Evolutionary conservation across 768 basidiomycete genomes (phyloP).

Genomic region (Cyclocybe cylindracea): DNA sequence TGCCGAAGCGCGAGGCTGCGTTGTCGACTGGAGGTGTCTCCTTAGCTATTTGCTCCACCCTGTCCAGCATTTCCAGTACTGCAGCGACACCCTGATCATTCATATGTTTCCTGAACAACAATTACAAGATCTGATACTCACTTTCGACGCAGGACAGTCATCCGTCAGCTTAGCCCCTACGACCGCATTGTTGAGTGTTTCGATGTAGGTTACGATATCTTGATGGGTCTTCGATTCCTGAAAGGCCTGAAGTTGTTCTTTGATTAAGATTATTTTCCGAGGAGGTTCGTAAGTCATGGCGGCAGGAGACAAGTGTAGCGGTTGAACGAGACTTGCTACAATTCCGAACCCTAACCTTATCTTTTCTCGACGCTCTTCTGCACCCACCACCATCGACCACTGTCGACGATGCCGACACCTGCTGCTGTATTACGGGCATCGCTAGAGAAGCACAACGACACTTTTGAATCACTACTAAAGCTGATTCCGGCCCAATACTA

Average conservation of each 20-base stretch:
- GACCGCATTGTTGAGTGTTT: constrained; percentile 73
- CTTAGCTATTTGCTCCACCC: constrained; percentile 64
- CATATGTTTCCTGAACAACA: constrained; percentile 4
- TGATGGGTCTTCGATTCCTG: constrained; percentile 71
- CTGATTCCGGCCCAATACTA: constrained; percentile 93
- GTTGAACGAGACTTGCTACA: too few relatives aligned
- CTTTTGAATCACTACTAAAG: constrained; percentile 79
- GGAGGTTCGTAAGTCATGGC: constrained; percentile 50
- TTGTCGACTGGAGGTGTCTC: constrained; percentile 88
- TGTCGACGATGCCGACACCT: constrained; percentile 48
- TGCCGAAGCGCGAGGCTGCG: constrained; percentile 90
- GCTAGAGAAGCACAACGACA: constrained; percentile 81
- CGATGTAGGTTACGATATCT: constrained; percentile 69
- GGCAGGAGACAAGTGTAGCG: too few relatives aligned
- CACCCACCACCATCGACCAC: too few relatives aligned
- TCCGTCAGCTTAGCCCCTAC: constrained; percentile 77
- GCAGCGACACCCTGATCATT: constrained; percentile 57
- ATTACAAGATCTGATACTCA: constrained; percentile 35
- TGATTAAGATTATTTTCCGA: constrained; percentile 73
- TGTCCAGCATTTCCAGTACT: constrained; percentile 64
- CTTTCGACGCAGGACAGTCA: constrained; percentile 55
- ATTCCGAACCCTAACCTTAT: too few relatives aligned
- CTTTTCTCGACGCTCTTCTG: too few relatives aligned
- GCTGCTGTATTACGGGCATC: constrained; percentile 53
- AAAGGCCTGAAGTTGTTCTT: constrained; percentile 80